Conservation (phyloP, 768 basidiomycete genomes). For the Collybiopsis luxurians region DNA sequence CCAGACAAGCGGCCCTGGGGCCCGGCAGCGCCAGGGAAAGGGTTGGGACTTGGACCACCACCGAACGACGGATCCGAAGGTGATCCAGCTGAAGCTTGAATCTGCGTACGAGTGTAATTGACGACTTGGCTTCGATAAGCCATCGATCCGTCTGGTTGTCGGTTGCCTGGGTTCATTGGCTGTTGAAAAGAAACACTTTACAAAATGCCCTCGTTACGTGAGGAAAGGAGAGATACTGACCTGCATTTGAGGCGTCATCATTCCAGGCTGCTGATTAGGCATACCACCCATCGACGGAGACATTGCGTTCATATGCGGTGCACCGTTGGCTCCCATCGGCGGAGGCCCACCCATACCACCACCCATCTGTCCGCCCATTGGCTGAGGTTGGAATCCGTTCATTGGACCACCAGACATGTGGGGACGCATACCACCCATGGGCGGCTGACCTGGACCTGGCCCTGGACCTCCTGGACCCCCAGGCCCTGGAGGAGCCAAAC, state of each 20-base stretch:
- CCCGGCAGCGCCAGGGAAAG: slow-evolving; percentile 25
- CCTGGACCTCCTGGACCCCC: slow-evolving; percentile 23
- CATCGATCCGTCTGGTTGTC: not conserved
- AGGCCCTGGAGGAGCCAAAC: slow-evolving; percentile 10
- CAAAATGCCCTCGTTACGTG: too few species aligned
- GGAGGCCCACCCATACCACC: slow-evolving; percentile 19
- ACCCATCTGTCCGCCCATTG: slow-evolving; percentile 19
- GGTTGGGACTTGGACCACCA: not conserved
- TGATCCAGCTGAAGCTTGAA: slow-evolving; percentile 6
- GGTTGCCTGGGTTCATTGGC: not conserved
- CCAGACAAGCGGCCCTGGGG: slow-evolving; percentile 28
- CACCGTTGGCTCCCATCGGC: too few species aligned
- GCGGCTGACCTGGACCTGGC: slow-evolving; percentile 30
- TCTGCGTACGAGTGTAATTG: slow-evolving; percentile 26
- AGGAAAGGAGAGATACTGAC: slow-evolving; percentile 17
- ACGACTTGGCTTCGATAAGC: slow-evolving; percentile 31
- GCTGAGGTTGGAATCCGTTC: slow-evolving; percentile 21
- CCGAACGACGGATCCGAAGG: slow-evolving; percentile 41
- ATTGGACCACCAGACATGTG: slow-evolving; percentile 30
- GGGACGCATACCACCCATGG: slow-evolving; percentile 34
- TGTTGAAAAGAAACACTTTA: not conserved
- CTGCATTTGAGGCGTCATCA: slow-evolving; percentile 38
- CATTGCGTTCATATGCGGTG: slow-evolving; percentile 15
- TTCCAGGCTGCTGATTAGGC: slow-evolving; percentile 25
- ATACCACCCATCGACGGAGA: slow-evolving; percentile 27